Percentiles rank a stretch among this genome's conserved stretches.
phyloP scores from a whole-genome alignment of 192 early-diverging fungal species.

The Gamsiella multidivaricata region DNA sequence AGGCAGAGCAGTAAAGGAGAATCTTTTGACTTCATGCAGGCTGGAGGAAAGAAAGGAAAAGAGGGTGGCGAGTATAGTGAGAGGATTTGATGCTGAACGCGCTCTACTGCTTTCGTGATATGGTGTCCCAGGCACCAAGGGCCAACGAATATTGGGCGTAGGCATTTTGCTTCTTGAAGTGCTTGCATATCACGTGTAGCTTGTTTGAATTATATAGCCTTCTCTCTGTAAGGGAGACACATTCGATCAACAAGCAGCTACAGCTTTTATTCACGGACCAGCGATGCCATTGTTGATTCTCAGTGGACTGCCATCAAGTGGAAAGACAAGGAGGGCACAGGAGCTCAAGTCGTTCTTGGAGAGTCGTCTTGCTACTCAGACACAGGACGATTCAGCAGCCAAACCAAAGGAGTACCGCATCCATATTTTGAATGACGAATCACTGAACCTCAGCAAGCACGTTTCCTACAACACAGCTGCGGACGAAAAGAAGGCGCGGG shows the following conservation, averaged over 20 bases:
- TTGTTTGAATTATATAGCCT: too few relatives aligned
- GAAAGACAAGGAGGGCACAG: conserved; percentile 86
- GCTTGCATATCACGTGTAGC: too few relatives aligned
- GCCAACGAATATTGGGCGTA: too few relatives aligned
- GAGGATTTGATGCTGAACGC: too few relatives aligned
- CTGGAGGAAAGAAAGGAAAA: too few relatives aligned
- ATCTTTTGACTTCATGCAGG: too few relatives aligned
- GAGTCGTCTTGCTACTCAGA: conserved; percentile 52
- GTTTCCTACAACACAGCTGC: conserved; percentile 52
- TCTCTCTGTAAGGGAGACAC: too few relatives aligned
- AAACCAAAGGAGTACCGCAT: conserved; percentile 59
- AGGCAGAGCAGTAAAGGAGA: too few relatives aligned
- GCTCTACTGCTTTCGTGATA: too few relatives aligned
- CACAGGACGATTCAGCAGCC: conserved; percentile 26
- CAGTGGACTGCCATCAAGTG: conserved; percentile 88
- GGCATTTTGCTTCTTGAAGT: too few relatives aligned
- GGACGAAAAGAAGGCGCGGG: conserved; percentile 93
- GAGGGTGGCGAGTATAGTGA: too few relatives aligned
- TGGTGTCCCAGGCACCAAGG: too few relatives aligned
- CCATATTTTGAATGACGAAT: conserved; percentile 84
- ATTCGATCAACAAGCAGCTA: background rate
- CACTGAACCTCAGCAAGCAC: conserved; percentile 34
- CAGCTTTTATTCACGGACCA: background rate
- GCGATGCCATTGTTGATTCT: conserved; percentile 94
- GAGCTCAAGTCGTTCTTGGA: conserved; percentile 74